phyloP scores from a whole-genome alignment of 495 filamentous ascomycete genomes.

The Penicillium atrosanguineum region DNA sequence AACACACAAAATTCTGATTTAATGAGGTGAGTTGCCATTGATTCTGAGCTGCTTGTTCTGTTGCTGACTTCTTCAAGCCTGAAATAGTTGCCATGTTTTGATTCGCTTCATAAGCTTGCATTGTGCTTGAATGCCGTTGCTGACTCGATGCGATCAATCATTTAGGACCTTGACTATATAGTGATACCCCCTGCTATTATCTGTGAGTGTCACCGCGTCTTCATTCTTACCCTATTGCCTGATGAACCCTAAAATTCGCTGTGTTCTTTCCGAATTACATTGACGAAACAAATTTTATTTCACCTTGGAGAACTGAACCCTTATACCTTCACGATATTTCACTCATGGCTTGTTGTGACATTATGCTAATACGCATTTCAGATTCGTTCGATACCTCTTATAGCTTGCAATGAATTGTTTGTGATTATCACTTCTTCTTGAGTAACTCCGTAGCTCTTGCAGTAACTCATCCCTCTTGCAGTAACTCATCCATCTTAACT shows the following conservation, averaged over 20 bases:
- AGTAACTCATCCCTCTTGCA: neutral
- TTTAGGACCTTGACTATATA: constrained; percentile 20
- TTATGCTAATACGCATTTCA: constrained; percentile 22
- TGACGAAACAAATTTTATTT: constrained; percentile 69
- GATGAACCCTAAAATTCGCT: constrained; percentile 73
- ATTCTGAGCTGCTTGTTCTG: neutral
- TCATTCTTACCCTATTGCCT: constrained; percentile 36
- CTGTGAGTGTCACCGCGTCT: constrained; percentile 27
- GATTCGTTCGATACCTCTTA: constrained; percentile 14
- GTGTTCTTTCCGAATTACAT: constrained; percentile 74
- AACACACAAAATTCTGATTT: constrained; percentile 96
- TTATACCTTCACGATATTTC: constrained; percentile 14
- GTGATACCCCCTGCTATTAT: constrained; percentile 5
- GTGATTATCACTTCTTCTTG: neutral
- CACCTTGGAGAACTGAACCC: constrained; percentile 95
- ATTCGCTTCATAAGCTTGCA: constrained; percentile 25
- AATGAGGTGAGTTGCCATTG: constrained; percentile 71
- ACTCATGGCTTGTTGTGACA: constrained; percentile 17
- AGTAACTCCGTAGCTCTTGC: neutral
- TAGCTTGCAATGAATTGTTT: neutral
- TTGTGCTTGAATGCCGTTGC: constrained; percentile 28
- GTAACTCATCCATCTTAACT: neutral
- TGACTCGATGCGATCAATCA: constrained; percentile 27
- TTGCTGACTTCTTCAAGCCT: constrained; percentile 49
- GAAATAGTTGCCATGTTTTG: constrained; percentile 44